Evolutionary conservation across 2,329 filamentous ascomycete species (phyloP).

Genomic region (Waltergamsia citrina): DNA sequence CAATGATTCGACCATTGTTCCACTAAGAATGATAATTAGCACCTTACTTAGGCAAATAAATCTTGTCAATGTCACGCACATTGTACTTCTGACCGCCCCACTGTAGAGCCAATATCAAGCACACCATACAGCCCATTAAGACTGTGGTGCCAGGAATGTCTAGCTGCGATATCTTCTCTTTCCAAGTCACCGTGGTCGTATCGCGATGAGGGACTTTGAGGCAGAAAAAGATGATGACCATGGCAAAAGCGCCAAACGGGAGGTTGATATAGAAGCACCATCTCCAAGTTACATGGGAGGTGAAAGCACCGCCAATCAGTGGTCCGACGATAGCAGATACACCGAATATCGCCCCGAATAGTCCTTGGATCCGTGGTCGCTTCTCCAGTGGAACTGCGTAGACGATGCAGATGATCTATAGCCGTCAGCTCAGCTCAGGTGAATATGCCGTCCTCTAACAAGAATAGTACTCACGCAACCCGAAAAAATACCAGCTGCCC

Average conservation of each 20-base stretch:
- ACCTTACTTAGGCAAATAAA: no score
- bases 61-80: no score
- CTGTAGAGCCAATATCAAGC: slow-evolving; percentile 35
- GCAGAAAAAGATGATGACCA: slow-evolving; percentile 3
- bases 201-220: neutral
- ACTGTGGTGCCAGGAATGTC: neutral
- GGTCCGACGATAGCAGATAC: slow-evolving; percentile 37
- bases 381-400: slow-evolving; percentile 1
- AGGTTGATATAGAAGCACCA: slow-evolving; percentile 16
- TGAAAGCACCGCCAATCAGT: slow-evolving; percentile 37
- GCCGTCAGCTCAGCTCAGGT: no score
- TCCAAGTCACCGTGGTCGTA: slow-evolving; percentile 16
- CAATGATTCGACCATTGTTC: slow-evolving; percentile 31
- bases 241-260: slow-evolving; percentile 6
- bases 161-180: slow-evolving; percentile 2
- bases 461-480: slow-evolving; percentile 3
- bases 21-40: slow-evolving; percentile 34
- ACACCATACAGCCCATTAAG: slow-evolving; percentile 27
- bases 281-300: slow-evolving; percentile 9
- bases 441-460: no score
- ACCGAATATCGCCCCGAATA: slow-evolving; percentile 25
- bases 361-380: neutral
- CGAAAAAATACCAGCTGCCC: slow-evolving; percentile 43
- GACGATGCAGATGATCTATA: slow-evolving; percentile 2
- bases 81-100: slow-evolving; percentile 29